A percentile compares a stretch with the other conserved stretches of the same genome.
These are phyloP conservation scores for Schoenoplectus triqueter DNA, from an alignment of 202 grass and related monocot species.

Conservation along the genomic window DNA sequence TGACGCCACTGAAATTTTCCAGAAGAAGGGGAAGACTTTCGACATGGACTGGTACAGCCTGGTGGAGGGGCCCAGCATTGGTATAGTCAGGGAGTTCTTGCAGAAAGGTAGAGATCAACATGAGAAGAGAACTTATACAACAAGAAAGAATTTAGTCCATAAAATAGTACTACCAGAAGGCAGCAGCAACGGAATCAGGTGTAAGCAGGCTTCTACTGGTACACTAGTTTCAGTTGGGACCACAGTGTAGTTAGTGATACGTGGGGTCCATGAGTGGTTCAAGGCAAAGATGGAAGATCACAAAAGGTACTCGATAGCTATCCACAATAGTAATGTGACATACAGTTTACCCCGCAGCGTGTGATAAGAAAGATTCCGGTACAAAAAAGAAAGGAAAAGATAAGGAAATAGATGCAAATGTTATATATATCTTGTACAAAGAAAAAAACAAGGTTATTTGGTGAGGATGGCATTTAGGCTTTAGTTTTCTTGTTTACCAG, in stretches of 20 bases:
- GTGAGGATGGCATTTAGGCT: not conserved
- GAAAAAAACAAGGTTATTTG: not conserved
- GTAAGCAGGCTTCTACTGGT: not conserved
- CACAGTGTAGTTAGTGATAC: not conserved
- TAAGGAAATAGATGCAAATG: not conserved
- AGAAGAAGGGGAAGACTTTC: slow-evolving; percentile 42
- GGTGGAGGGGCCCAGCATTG: slow-evolving; percentile 59
- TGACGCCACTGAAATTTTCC: slow-evolving; percentile 71
- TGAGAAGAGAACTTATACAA: not conserved
- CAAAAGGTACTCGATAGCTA: not conserved
- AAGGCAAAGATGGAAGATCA: not conserved
- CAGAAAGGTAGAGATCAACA: not conserved
- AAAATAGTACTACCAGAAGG: not conserved
- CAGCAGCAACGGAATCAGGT: slow-evolving; percentile 3
- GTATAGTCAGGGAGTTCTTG: slow-evolving; percentile 63
- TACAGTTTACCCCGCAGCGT: not conserved
- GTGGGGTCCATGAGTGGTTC: not conserved
- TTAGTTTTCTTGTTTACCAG: not conserved
- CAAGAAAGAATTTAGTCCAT: not conserved
- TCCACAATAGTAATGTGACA: not conserved
- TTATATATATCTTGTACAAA: not conserved
- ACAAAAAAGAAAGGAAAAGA: not conserved
- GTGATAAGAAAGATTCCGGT: not conserved
- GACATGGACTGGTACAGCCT: slow-evolving; percentile 64
- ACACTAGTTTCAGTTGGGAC: not conserved